Percentiles rank a stretch among this genome's conserved stretches.
Evolutionary conservation across 2,329 filamentous ascomycete genomes (phyloP).

Genomic region (Escovopsis weberi): DNA sequence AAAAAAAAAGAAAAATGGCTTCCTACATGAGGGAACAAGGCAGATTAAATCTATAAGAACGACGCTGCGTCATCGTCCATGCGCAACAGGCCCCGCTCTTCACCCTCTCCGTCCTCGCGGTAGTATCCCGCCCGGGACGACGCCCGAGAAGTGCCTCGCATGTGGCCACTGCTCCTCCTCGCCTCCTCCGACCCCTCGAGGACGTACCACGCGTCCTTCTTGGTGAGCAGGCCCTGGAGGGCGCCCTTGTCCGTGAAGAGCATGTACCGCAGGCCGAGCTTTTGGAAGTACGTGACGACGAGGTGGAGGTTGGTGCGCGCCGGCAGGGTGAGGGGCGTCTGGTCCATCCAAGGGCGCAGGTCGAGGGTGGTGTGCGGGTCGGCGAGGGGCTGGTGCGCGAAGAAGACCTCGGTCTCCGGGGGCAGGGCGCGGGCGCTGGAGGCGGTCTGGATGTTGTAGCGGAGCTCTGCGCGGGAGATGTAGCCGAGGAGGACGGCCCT

Average conservation of each 20-base stretch:
- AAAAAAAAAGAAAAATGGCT: no score
- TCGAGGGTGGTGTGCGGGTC: conserved; percentile 70
- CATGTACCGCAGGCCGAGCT: conserved; percentile 80
- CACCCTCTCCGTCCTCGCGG: conserved; percentile 23
- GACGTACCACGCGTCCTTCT: conserved; percentile 95
- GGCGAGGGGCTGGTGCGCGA: conserved; percentile 68
- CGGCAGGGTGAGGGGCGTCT: conserved; percentile 85
- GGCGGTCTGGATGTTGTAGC: conserved; percentile 54
- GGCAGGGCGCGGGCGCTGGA: conserved; percentile 43
- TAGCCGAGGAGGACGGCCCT: conserved; percentile 78
- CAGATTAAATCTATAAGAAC: conserved; percentile 12
- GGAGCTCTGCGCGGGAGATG: conserved; percentile 81
- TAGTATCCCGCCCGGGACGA: no score
- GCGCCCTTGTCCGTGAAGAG: conserved; percentile 72
- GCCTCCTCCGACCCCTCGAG: conserved; percentile 63
- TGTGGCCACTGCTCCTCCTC: conserved; percentile 24
- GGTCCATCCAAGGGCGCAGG: conserved; percentile 95
- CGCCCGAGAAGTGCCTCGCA: conserved; percentile 11
- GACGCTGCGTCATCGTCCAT: conserved; percentile 9
- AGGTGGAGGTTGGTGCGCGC: conserved; percentile 63
- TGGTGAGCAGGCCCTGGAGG: conserved; percentile 76
- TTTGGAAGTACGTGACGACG: conserved; percentile 88
- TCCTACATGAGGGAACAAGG: not conserved
- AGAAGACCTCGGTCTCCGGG: conserved; percentile 64
- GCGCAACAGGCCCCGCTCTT: conserved; percentile 28